Conservation (phyloP, 495 filamentous ascomycete species). For the Cetradonia linearis region DNA sequence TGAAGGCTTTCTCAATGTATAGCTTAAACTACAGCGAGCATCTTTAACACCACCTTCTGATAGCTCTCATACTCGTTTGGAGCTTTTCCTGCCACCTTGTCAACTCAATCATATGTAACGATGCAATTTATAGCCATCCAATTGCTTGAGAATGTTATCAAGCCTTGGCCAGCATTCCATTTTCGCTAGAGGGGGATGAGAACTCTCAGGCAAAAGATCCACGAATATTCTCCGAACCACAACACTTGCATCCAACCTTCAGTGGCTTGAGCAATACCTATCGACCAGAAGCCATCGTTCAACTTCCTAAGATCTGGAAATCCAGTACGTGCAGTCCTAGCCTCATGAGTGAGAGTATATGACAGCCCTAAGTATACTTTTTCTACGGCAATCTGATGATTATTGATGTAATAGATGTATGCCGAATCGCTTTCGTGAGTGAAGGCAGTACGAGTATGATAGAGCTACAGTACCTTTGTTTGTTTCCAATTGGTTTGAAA, state of each 20-base stretch:
- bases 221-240: not conserved
- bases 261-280: not conserved
- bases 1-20: not conserved
- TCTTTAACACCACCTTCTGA: not conserved
- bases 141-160: not conserved
- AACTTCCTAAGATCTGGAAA: slow-evolving; percentile 10
- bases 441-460: not conserved
- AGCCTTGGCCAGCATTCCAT: slow-evolving; percentile 1
- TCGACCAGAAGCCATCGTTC: not conserved
- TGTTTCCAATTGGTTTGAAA: not conserved
- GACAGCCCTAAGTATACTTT: too few species aligned
- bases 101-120: not conserved
- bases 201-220: not conserved
- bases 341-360: not conserved
- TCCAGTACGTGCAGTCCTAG: not conserved
- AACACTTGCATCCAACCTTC: not conserved
- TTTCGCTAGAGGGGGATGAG: too few species aligned
- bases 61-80: not conserved
- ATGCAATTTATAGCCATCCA: not conserved
- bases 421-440: not conserved
- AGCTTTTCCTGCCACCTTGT: not conserved
- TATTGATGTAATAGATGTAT: not conserved
- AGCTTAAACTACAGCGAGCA: too few species aligned
- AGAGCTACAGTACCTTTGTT: not conserved
- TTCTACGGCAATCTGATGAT: too few species aligned